Base-by-base conservation (phyloP, 129 eudicot species). In the Escallonia rubra region DNA sequence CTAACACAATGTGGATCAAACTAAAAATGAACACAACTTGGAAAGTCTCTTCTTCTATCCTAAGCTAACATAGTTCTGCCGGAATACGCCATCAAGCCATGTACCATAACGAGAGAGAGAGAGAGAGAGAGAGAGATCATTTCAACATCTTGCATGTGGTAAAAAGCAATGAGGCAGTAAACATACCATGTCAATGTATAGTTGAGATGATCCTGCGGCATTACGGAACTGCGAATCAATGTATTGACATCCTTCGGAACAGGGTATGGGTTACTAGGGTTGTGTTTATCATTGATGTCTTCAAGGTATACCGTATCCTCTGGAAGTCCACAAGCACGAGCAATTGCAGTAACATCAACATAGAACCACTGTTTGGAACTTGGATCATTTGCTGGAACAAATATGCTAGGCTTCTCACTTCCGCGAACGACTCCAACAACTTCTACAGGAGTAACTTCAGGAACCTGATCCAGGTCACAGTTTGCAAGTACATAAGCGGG, bases 201-300 rank as follows among this genome's bases (percentile, higher is more conserved):
- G 70, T 92, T 92, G 61, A 92, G 95, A 82, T 92, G 98, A 71
- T 92, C 96, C 72, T 86, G 98, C 10, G 96, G 98, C 98, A 93
- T 89, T 52, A 89, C 95, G 54, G 98, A 93, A 72, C 86, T 89
- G 16, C 90, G 85, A 74, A 89, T 81, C 63, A 93, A 69, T 9
- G 86, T 77, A 44, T 72, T 80, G 38, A 66, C 75, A 78, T 93
- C 96, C 80, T 93, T 93, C 3, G 96, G 98, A 15, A 93, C 60
- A 59, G 98, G 98, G 68, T 93, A 93, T 16, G 96, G 96, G 47
- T 73, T 89, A 73, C 96, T 80, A 23, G 86, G 92, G 73, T 84
- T 77, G 38, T 89, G 78, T 13, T 89, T 84, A 12, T 86, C 92
- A 55, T 93, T 89, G 74, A 84, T 80, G 57, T 85, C 92, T 79